Evolutionary conservation across 2,329 filamentous ascomycete species (phyloP).

Genomic region (Plectosphaerella cucumerina): DNA sequence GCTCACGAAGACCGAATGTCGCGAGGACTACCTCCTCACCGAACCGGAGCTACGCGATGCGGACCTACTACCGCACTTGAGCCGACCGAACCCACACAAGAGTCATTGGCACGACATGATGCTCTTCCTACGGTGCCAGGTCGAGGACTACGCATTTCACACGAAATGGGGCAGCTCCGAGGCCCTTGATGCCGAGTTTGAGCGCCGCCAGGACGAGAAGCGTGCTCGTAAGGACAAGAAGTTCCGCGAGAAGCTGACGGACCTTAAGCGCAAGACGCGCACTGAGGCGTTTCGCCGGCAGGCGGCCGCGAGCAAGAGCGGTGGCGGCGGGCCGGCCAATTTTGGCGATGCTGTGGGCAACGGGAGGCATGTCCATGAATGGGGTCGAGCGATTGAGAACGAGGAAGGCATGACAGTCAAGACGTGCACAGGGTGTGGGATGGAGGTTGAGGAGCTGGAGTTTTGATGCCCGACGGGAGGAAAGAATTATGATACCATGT

Average conservation of each 20-base stretch:
- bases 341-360: conserved; percentile 76
- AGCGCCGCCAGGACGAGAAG: conserved; percentile 70
- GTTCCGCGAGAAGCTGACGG: conserved; percentile 82
- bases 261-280: conserved; percentile 88
- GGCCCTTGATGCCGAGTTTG: conserved; percentile 84
- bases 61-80: conserved; percentile 80
- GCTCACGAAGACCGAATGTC: conserved; percentile 93
- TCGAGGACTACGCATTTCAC: conserved; percentile 87
- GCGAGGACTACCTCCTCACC: conserved; percentile 91
- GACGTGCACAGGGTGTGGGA: conserved; percentile 71
- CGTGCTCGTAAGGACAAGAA: conserved; percentile 86
- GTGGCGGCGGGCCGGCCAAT: conserved; percentile 43
- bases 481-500: neutral
- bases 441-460: conserved; percentile 75
- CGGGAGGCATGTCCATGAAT: conserved; percentile 83
- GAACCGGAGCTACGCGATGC: conserved; percentile 85
- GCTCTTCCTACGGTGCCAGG: conserved; percentile 88
- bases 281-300: conserved; percentile 84
- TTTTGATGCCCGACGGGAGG: conserved; percentile 35
- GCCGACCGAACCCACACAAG: conserved; percentile 91
- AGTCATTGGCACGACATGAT: conserved; percentile 98
- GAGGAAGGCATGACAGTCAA: conserved; percentile 74
- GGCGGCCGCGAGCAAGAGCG: conserved; percentile 40
- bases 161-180: conserved; percentile 89
- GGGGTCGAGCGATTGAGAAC: conserved; percentile 66